These are phyloP conservation scores for Scorias spongiosa DNA, from an alignment of 2,329 filamentous ascomycete species.

Conservation along the genomic window DNA sequence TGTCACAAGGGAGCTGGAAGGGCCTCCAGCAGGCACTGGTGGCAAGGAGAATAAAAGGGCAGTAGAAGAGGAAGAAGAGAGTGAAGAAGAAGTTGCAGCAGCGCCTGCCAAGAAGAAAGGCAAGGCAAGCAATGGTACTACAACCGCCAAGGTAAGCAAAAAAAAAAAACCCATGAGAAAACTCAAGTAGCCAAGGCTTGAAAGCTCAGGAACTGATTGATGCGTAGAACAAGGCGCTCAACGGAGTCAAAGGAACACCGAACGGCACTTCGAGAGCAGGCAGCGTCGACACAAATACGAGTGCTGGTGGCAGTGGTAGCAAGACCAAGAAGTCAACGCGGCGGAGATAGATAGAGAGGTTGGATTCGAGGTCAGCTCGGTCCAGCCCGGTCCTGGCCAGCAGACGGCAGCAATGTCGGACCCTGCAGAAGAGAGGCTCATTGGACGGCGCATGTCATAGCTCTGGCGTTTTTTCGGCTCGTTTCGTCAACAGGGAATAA, in stretches of 20 bases:
- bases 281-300: conserved; percentile 67
- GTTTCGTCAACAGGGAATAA: no score
- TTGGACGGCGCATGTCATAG: no score
- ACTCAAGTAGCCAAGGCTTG: conserved; percentile 2
- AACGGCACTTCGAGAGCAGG: conserved; percentile 68
- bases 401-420: background rate
- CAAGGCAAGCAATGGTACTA: conserved; percentile 46
- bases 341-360: conserved; percentile 7
- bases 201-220: background rate
- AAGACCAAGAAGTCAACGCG: conserved; percentile 31
- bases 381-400: background rate
- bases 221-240: conserved; percentile 76
- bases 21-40: conserved; percentile 26
- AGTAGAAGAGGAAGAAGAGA: conserved; percentile 69
- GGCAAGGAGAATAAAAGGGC: conserved; percentile 66
- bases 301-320: conserved; percentile 30
- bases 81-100: conserved; percentile 36
- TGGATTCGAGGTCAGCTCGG: background rate
- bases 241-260: conserved; percentile 72
- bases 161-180: conserved; percentile 1
- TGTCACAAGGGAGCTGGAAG: conserved; percentile 84
- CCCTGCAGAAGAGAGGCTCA: no score
- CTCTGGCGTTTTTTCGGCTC: no score
- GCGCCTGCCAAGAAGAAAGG: conserved; percentile 82
- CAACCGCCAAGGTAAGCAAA: conserved; percentile 53